Conservation (phyloP, 805 yeast species). For the Ogataea saltuana region DNA sequence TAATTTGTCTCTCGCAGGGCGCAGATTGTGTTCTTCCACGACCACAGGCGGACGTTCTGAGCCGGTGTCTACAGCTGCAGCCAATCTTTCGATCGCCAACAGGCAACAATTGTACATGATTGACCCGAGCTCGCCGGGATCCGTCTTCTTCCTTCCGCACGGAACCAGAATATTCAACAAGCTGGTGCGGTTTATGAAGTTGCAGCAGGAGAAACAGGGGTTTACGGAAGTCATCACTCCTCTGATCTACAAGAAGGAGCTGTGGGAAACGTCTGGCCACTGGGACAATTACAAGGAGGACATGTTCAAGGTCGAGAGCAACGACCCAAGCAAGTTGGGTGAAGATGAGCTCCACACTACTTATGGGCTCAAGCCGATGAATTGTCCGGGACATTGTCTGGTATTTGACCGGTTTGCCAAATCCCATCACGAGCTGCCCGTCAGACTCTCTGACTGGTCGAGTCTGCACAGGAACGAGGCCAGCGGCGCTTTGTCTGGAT, state of each 20-base stretch:
- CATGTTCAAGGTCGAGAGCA: conserved; percentile 85
- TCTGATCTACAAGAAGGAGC: conserved; percentile 71
- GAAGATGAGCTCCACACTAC: conserved; percentile 41
- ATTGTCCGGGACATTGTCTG: conserved; percentile 74
- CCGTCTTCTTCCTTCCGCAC: conserved; percentile 87
- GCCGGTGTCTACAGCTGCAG: conserved; percentile 36
- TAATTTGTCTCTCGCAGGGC: too few species aligned
- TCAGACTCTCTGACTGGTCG: conserved; percentile 84
- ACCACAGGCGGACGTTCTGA: conserved; percentile 2
- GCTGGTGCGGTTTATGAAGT: conserved; percentile 77
- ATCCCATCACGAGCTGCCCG: conserved; percentile 83
- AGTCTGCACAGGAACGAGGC: conserved; percentile 93
- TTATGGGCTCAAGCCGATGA: conserved; percentile 87
- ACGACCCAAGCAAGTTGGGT: conserved; percentile 36
- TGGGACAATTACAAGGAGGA: conserved; percentile 94
- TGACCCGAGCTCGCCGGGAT: conserved; percentile 85
- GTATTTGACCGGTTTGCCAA: conserved; percentile 74
- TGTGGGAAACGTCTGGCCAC: conserved; percentile 94
- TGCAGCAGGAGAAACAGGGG: conserved; percentile 77
- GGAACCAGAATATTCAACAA: conserved; percentile 87
- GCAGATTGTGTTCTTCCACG: conserved; percentile 14
- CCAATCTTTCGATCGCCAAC: conserved; percentile 47
- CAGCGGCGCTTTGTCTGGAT: conserved; percentile 89
- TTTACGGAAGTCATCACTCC: conserved; percentile 94
- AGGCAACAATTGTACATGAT: conserved; percentile 77